Conservation (phyloP, 1,284 basidiomycete species). For the Sporisorium graminicola region DNA sequence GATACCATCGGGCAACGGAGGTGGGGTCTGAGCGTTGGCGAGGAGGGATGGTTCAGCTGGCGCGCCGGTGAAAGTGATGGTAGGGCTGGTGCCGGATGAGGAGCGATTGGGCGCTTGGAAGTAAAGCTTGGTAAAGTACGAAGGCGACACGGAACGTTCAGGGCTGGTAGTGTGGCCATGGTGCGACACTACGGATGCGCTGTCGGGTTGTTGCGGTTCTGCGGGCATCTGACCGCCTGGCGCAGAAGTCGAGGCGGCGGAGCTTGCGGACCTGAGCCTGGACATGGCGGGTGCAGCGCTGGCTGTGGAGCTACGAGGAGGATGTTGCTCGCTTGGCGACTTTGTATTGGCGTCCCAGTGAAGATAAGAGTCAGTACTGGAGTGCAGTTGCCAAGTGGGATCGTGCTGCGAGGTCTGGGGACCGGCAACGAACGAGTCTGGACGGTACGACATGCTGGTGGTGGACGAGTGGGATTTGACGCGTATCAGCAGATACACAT, state of each 20-base stretch:
- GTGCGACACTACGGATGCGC: constrained; percentile 26
- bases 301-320: constrained; percentile 3
- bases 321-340: constrained; percentile 14
- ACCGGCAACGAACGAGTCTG: constrained; percentile 31
- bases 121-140: constrained; percentile 48
- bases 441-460: constrained; percentile 40
- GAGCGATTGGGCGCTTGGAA: constrained; percentile 30
- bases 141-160: constrained; percentile 40
- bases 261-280: constrained; percentile 25
- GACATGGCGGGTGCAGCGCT: constrained; percentile 18
- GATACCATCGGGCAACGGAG: constrained; percentile 5
- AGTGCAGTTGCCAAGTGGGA: constrained; percentile 37
- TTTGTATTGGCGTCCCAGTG: constrained; percentile 25
- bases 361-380: constrained; percentile 50
- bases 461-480: neutral
- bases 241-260: constrained; percentile 7
- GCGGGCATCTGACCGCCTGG: constrained; percentile 15
- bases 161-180: constrained; percentile 35
- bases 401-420: constrained; percentile 18
- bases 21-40: constrained; percentile 4
- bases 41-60: constrained; percentile 21
- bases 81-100: constrained; percentile 37
- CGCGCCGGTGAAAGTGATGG: constrained; percentile 51
- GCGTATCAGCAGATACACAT: constrained; percentile 1
- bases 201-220: constrained; percentile 17